Percentiles rank a stretch among this genome's conserved stretches.
These are phyloP conservation scores for Linum trigynum DNA, from an alignment of 345 rosid genomes.

Conservation along the genomic window DNA sequence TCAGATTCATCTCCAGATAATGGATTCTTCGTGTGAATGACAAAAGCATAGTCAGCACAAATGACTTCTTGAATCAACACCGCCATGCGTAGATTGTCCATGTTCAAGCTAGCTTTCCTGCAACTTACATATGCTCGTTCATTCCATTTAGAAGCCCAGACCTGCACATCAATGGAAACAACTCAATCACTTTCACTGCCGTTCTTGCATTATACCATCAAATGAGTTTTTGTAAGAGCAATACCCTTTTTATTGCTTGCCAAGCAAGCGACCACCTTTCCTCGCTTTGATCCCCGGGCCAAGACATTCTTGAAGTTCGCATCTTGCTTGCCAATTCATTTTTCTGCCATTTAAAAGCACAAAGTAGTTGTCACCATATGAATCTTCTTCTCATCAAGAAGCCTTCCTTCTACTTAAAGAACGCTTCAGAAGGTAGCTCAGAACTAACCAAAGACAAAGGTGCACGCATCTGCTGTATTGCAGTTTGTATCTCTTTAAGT, in stretches of 20 bases:
- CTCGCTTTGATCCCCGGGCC: conserved; percentile 32
- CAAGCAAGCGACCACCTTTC: conserved; percentile 30
- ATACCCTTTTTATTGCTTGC: conserved; percentile 39
- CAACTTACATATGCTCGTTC: conserved; percentile 35
- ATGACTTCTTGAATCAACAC: conserved; percentile 36
- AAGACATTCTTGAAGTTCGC: conserved; percentile 29
- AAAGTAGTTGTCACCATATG: no score
- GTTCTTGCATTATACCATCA: background rate
- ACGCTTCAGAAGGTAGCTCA: background rate
- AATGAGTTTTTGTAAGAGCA: background rate
- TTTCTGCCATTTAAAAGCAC: conserved; percentile 6
- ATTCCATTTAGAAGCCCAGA: conserved; percentile 48
- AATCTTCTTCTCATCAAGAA: no score
- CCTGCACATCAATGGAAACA: conserved; percentile 14
- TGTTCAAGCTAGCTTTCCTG: conserved; percentile 28
- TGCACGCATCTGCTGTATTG: conserved; percentile 33
- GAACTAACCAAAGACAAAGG: conserved; percentile 24
- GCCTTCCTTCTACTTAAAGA: no score
- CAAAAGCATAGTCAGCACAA: conserved; percentile 37
- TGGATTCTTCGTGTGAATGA: conserved; percentile 37
- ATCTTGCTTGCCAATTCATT: conserved; percentile 31
- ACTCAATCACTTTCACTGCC: background rate
- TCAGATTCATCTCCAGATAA: conserved; percentile 30
- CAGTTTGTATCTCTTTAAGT: conserved; percentile 41
- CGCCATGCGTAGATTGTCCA: conserved; percentile 29